phyloP scores from a whole-genome alignment of 306 rosid genomes.

The barrel medic (Medicago truncatula) region DNA sequence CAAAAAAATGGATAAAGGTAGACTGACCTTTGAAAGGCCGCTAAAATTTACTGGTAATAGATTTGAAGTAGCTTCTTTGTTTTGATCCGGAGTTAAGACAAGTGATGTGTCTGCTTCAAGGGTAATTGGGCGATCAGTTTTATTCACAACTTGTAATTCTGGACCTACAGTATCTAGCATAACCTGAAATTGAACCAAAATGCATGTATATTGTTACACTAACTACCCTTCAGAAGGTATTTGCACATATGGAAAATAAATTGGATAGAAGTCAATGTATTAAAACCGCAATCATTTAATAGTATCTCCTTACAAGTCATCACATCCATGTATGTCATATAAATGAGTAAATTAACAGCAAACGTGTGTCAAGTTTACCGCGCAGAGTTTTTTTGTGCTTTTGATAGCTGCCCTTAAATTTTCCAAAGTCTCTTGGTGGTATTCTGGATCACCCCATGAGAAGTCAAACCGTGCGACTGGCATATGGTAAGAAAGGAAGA shows the following conservation, averaged over 20 bases:
- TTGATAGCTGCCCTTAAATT: slow-evolving; percentile 72
- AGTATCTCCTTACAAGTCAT: not conserved
- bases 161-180: slow-evolving; percentile 94
- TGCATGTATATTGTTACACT: slow-evolving; percentile 6
- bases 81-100: slow-evolving; percentile 82
- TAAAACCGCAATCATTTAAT: slow-evolving; percentile 11
- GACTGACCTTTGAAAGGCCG: slow-evolving; percentile 78
- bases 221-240: slow-evolving; percentile 28
- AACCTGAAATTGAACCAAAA: slow-evolving; percentile 58
- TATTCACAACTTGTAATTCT: slow-evolving; percentile 80
- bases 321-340: not conserved
- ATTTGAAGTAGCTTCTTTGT: slow-evolving; percentile 69
- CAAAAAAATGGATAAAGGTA: not conserved
- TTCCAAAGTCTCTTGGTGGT: slow-evolving; percentile 84
- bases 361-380: slow-evolving; percentile 52
- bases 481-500: slow-evolving; percentile 36
- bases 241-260: not conserved
- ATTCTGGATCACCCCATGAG: slow-evolving; percentile 81
- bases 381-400: slow-evolving; percentile 72
- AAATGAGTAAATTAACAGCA: slow-evolving; percentile 11
- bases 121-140: slow-evolving; percentile 63
- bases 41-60: slow-evolving; percentile 76
- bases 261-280: not conserved
- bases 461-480: slow-evolving; percentile 88
- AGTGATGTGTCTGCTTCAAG: slow-evolving; percentile 73